These are phyloP conservation scores for Ascochyta viciae-villosae DNA, from an alignment of 2,329 filamentous ascomycete genomes.

Conservation along the genomic window DNA sequence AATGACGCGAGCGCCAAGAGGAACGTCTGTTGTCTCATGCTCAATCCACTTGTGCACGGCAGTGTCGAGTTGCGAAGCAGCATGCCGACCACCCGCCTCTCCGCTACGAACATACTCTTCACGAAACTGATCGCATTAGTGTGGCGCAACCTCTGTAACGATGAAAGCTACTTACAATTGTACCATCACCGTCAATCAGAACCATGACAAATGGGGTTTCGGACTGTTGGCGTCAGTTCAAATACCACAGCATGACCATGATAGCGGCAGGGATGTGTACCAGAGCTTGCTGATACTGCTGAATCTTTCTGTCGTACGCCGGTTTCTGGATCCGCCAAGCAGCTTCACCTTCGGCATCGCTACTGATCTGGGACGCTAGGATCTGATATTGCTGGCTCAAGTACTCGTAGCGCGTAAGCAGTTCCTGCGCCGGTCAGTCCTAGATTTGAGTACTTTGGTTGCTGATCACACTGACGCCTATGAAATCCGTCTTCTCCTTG, in stretches of 20 bases:
- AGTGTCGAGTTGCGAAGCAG: conserved; percentile 58
- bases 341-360: conserved; percentile 30
- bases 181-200: conserved; percentile 63
- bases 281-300: conserved; percentile 32
- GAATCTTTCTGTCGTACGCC: conserved; percentile 24
- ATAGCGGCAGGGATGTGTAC: conserved; percentile 20
- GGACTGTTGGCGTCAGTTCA: conserved; percentile 11
- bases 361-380: conserved; percentile 33
- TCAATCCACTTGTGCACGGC: conserved; percentile 55
- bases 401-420: conserved; percentile 51
- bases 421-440: conserved; percentile 41
- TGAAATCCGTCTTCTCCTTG: conserved; percentile 40
- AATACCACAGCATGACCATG: too few species aligned
- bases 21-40: conserved; percentile 45
- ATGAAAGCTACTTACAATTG: conserved; percentile 46
- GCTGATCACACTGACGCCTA: conserved; percentile 35
- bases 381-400: conserved; percentile 42
- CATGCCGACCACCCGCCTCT: conserved; percentile 60
- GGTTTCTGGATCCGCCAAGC: conserved; percentile 33
- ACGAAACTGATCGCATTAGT: conserved; percentile 48
- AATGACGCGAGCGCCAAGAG: conserved; percentile 55
- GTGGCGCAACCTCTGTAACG: not conserved
- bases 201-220: conserved; percentile 61
- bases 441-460: not conserved
- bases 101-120: conserved; percentile 59